phyloP scores from a whole-genome alignment of 495 filamentous ascomycete species.

The Chaetomidium leptoderma region DNA sequence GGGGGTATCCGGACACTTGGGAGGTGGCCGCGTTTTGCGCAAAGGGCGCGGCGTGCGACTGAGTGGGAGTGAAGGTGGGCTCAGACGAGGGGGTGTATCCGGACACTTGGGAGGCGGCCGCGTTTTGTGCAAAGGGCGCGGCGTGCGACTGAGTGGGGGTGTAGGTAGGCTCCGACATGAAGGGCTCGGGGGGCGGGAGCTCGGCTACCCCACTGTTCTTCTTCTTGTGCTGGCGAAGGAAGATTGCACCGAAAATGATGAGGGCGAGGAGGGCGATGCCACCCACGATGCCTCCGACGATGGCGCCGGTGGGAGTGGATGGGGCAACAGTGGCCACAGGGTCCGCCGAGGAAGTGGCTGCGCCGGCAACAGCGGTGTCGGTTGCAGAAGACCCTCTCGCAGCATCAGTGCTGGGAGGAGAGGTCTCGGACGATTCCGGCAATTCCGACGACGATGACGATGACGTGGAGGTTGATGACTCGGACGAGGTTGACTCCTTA shows the following conservation, averaged over 20 bases:
- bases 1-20: not conserved
- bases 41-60: too few relatives aligned
- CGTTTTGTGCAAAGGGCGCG: not conserved
- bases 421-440: too few relatives aligned
- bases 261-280: constrained; percentile 43
- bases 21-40: not conserved
- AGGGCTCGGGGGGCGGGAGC: not conserved
- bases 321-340: constrained; percentile 3
- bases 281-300: constrained; percentile 49
- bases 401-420: not conserved
- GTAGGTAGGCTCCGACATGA: not conserved
- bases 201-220: constrained; percentile 14
- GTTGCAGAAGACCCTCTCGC: not conserved
- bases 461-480: constrained; percentile 10
- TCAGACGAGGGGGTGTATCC: not conserved
- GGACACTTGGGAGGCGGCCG: not conserved
- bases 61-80: not conserved
- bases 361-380: not conserved
- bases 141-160: not conserved
- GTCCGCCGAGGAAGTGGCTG: not conserved
- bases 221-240: constrained; percentile 36
- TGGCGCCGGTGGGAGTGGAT: constrained; percentile 38
- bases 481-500: constrained; percentile 5
- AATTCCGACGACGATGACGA: too few relatives aligned
- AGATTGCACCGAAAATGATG: constrained; percentile 37